Conservation (phyloP, 257 asterid species). For the Przewalskia tangutica region DNA sequence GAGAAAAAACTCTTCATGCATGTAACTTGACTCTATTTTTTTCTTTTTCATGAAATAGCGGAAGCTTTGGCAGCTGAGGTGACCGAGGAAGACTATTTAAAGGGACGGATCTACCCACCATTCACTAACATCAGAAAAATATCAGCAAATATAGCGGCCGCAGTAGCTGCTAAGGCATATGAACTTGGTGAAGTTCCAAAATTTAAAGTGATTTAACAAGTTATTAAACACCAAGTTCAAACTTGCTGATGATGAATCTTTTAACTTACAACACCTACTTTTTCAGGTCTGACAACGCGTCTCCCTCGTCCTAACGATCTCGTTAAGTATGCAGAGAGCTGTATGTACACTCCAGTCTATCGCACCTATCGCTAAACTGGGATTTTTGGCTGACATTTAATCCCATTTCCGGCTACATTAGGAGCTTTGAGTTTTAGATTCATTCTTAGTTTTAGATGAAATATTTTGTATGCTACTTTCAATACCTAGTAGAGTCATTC, state of each 20-base stretch:
- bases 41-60: slow-evolving; percentile 32
- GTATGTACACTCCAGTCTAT: slow-evolving; percentile 88
- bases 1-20: not conserved
- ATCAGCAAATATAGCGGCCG: slow-evolving; percentile 83
- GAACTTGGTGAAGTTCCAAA: slow-evolving; percentile 60
- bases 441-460: not conserved
- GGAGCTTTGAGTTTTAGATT: not conserved
- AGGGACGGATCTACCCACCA: slow-evolving; percentile 90
- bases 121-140: slow-evolving; percentile 69
- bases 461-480: not conserved
- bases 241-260: not conserved
- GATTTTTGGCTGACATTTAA: not conserved
- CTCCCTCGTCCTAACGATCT: slow-evolving; percentile 86
- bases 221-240: not conserved
- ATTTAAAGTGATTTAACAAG: not conserved
- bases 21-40: not conserved
- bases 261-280: not conserved
- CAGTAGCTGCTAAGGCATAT: slow-evolving; percentile 87
- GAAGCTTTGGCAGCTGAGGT: slow-evolving; percentile 74
- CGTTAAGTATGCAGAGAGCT: slow-evolving; percentile 68
- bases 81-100: slow-evolving; percentile 54
- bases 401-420: not conserved
- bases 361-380: slow-evolving; percentile 47
- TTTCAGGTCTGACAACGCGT: slow-evolving; percentile 72
- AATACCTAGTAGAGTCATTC: not conserved